Conservation (phyloP, 169 alveolate species). For the Amoebophrya sp. region DNA sequence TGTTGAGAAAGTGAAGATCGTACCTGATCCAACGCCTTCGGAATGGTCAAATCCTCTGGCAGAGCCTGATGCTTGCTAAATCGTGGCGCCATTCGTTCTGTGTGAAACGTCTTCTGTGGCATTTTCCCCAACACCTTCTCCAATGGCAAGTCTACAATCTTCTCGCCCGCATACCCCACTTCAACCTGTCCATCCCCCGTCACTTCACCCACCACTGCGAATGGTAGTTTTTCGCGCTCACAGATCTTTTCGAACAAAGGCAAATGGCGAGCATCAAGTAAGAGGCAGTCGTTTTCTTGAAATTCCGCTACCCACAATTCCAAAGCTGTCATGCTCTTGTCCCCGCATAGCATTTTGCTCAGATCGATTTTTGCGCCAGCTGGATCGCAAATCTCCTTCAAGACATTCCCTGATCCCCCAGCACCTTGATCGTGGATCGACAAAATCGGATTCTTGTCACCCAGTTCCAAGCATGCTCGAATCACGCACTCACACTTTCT, state of each 20-base stretch:
- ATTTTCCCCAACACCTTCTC: slow-evolving; percentile 40
- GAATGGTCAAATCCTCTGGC: neutral
- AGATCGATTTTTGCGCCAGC: slow-evolving; percentile 46
- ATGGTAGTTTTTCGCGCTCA: slow-evolving; percentile 20
- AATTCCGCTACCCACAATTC: slow-evolving; percentile 49
- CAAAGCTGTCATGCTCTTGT: slow-evolving; percentile 48
- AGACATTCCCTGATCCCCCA: slow-evolving; percentile 56
- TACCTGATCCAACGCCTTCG: neutral
- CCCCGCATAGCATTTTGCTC: slow-evolving; percentile 51
- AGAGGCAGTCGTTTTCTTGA: slow-evolving; percentile 33
- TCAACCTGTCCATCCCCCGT: slow-evolving; percentile 30
- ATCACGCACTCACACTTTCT: slow-evolving; percentile 47
- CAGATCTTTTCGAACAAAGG: slow-evolving; percentile 36
- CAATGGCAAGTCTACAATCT: slow-evolving; percentile 40
- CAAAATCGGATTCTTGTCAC: slow-evolving; percentile 47
- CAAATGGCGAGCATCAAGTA: neutral
- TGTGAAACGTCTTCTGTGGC: slow-evolving; percentile 38
- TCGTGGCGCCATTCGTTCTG: neutral
- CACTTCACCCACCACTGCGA: slow-evolving; percentile 30
- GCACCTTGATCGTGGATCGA: slow-evolving; percentile 57
- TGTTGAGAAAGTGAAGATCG: no score
- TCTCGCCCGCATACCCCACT: slow-evolving; percentile 23
- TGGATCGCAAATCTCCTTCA: slow-evolving; percentile 52
- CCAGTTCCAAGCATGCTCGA: slow-evolving; percentile 52
- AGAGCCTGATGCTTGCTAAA: neutral